phyloP scores from a whole-genome alignment of 2,329 filamentous ascomycete species.

The Blastomyces emzantsi region DNA sequence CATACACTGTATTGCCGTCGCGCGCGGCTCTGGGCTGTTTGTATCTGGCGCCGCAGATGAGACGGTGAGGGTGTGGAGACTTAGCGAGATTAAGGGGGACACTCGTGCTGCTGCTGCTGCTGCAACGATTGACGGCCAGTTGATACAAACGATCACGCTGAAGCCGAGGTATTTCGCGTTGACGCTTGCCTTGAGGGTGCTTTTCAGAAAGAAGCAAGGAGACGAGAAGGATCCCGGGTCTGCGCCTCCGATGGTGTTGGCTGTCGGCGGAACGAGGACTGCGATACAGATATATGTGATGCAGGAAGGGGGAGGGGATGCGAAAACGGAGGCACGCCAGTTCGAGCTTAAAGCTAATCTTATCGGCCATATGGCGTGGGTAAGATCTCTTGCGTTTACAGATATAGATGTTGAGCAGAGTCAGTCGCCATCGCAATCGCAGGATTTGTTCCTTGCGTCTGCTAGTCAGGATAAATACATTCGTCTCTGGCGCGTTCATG shows the following conservation, averaged over 20 bases:
- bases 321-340: conserved; percentile 27
- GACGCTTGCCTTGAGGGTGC: conserved; percentile 56
- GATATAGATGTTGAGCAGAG: conserved; percentile 19
- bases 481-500: conserved; percentile 78
- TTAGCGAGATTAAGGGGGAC: conserved; percentile 34
- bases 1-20: conserved; percentile 54
- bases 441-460: conserved; percentile 76
- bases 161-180: conserved; percentile 75
- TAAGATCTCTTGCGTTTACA: conserved; percentile 73
- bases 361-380: conserved; percentile 88
- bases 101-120: background rate
- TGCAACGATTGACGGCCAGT: conserved; percentile 29
- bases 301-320: conserved; percentile 25
- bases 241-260: conserved; percentile 51
- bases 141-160: conserved; percentile 62
- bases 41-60: conserved; percentile 56
- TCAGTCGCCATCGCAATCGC: conserved; percentile 47
- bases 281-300: conserved; percentile 72
- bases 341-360: conserved; percentile 71
- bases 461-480: conserved; percentile 98
- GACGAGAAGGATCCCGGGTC: conserved; percentile 21
- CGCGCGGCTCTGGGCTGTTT: conserved; percentile 41
- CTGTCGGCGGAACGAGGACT: conserved; percentile 75
- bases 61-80: conserved; percentile 57
- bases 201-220: conserved; percentile 41